Evolutionary conservation across 73 alveolate genomes (phyloP).

Genomic region (Paramecium sexaurelia): DNA sequence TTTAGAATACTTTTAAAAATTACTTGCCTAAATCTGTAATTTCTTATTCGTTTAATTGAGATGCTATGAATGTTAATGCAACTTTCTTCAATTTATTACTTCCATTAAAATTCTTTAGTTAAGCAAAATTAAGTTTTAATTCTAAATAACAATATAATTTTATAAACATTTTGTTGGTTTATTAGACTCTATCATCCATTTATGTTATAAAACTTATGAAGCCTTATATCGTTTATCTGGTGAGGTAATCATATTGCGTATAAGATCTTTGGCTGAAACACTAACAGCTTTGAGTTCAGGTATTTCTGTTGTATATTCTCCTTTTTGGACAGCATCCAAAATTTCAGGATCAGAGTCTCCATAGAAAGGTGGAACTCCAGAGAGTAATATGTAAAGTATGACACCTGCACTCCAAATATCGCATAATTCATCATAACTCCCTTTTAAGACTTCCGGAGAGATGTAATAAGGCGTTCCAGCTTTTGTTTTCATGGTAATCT

Average conservation of each 20-base stretch:
- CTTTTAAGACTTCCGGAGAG: constrained; percentile 76
- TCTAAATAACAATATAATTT: not conserved
- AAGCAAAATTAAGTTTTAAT: constrained; percentile 52
- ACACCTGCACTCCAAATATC: constrained; percentile 78
- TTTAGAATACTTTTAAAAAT: not conserved
- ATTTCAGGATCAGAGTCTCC: constrained; percentile 75
- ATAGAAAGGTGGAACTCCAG: constrained; percentile 77
- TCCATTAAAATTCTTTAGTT: constrained; percentile 54
- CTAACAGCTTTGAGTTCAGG: constrained; percentile 60
- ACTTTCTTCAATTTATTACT: constrained; percentile 65
- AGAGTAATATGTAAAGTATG: constrained; percentile 71
- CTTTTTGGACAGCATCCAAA: constrained; percentile 69
- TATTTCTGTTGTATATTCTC: constrained; percentile 64
- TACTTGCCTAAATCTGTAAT: constrained; percentile 62
- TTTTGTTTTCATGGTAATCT: constrained; percentile 64
- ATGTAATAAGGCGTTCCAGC: constrained; percentile 77
- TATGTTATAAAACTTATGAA: constrained; percentile 59
- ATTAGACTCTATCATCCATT: constrained; percentile 67
- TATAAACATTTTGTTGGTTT: constrained; percentile 47
- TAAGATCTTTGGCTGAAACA: constrained; percentile 73
- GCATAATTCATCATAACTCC: constrained; percentile 75
- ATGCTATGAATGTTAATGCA: constrained; percentile 70
- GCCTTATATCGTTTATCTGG: constrained; percentile 69
- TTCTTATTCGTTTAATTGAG: constrained; percentile 65
- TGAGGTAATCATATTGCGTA: constrained; percentile 65